Conservation (phyloP, 352 stramenopile species). For the Globisporangium okanoganense region DNA sequence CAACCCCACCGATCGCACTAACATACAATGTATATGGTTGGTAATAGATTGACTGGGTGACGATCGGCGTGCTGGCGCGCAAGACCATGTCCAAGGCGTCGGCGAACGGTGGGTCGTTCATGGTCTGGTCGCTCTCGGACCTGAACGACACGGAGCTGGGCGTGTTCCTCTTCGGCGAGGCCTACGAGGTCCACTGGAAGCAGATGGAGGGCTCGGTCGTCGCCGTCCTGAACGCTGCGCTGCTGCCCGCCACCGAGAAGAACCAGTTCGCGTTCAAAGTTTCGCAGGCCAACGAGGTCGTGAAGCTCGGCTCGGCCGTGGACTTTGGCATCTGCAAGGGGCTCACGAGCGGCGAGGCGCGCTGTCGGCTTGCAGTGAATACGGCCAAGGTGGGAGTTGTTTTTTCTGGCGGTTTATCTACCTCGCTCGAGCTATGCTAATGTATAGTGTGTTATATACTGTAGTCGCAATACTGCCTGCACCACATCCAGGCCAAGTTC, state of each 20-base stretch:
- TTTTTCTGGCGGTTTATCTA: constrained; percentile 4
- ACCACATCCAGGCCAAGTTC: constrained; percentile 74
- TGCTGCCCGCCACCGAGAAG: constrained; percentile 63
- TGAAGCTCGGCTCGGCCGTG: constrained; percentile 51
- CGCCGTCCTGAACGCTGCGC: constrained; percentile 61
- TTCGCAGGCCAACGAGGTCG: constrained; percentile 47
- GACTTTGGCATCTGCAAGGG: constrained; percentile 84
- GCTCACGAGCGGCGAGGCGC: constrained; percentile 47
- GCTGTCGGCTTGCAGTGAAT: constrained; percentile 72
- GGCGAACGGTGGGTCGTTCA: constrained; percentile 64
- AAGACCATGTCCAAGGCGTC: constrained; percentile 72
- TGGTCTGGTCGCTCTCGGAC: constrained; percentile 79
- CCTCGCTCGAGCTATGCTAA: constrained; percentile 1
- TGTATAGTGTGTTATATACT: neutral
- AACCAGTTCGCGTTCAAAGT: constrained; percentile 81
- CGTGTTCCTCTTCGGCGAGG: constrained; percentile 73
- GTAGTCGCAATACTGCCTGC: constrained; percentile 71
- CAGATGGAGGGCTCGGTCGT: constrained; percentile 56
- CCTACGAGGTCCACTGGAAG: constrained; percentile 70
- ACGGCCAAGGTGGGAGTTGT: constrained; percentile 46
- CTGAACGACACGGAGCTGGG: constrained; percentile 60
- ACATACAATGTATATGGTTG: constrained; percentile 1
- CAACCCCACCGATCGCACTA: neutral
- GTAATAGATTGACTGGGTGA: constrained; percentile 75
- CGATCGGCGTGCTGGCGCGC: constrained; percentile 66